These are phyloP conservation scores for Alloteropsis semialata DNA, from an alignment of 176 grass and related monocot species.

Conservation along the genomic window DNA sequence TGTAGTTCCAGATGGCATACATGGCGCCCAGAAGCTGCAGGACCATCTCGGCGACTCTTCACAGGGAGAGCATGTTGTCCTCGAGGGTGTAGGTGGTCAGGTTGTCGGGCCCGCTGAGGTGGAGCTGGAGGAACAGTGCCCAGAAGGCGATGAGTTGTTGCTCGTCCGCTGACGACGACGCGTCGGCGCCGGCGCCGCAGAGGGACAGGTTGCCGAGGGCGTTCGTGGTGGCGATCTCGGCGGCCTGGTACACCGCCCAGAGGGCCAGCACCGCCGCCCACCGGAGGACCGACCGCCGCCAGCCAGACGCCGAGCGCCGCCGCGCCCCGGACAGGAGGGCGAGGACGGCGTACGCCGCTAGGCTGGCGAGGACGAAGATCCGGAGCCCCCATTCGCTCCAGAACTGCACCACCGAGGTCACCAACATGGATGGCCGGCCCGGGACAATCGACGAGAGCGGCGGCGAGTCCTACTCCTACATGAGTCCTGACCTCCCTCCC, in stretches of 20 bases:
- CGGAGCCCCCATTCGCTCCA: not conserved
- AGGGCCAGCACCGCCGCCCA: not conserved
- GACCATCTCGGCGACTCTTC: not conserved
- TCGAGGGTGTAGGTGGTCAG: not conserved
- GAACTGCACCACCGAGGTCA: not conserved
- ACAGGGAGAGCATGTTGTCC: not conserved
- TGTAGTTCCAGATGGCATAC: not conserved
- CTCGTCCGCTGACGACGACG: not conserved
- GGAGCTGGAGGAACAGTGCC: not conserved
- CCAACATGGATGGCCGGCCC: no score
- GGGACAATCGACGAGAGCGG: no score
- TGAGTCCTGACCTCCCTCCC: no score
- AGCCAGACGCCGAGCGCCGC: not conserved
- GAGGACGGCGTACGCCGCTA: not conserved
- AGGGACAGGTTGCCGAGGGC: not conserved
- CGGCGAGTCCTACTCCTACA: no score
- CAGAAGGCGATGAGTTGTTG: not conserved
- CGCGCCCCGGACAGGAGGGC: not conserved
- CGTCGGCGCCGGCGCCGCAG: not conserved
- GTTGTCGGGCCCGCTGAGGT: not conserved
- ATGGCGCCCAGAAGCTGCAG: fast-evolving
- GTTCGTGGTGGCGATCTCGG: not conserved
- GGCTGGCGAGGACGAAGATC: not conserved
- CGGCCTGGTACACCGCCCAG: not conserved
- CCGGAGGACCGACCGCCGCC: not conserved